Evolutionary conservation across 352 stramenopile genomes (phyloP).

Genomic region (Stramenopiles sp.): DNA sequence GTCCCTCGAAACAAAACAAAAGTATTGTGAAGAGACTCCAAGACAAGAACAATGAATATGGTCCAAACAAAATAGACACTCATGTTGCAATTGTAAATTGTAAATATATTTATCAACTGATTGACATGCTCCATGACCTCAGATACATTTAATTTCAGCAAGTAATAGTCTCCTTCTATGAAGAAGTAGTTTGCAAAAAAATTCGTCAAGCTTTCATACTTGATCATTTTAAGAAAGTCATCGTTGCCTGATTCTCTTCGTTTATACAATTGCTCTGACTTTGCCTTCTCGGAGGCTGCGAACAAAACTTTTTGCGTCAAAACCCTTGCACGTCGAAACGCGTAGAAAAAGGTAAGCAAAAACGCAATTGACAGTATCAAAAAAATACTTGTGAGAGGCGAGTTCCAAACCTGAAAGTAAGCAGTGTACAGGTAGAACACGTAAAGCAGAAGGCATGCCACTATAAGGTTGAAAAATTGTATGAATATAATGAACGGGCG

Average conservation of each 20-base stretch:
- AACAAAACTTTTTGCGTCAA: background rate
- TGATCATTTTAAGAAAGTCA: background rate
- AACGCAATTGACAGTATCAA: background rate
- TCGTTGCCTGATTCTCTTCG: background rate
- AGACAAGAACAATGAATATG: background rate
- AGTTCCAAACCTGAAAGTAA: background rate
- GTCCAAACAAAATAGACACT: background rate
- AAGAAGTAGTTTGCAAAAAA: background rate
- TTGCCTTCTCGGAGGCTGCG: background rate
- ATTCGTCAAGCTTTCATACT: background rate
- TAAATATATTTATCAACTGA: conserved; percentile 11
- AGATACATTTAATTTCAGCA: conserved; percentile 6
- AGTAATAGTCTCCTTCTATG: conserved; percentile 1
- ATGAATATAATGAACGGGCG: background rate
- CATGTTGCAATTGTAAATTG: background rate
- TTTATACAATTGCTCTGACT: background rate
- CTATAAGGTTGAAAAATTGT: background rate
- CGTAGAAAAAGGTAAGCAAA: background rate
- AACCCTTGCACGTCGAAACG: background rate
- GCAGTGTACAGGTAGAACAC: background rate
- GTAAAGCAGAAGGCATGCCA: background rate
- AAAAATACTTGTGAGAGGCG: background rate
- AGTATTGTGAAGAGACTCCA: background rate
- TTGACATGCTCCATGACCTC: background rate
- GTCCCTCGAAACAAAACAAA: background rate